Base-by-base conservation (phyloP, 192 early-diverging fungal species). In the Rhizophagus sp. region DNA sequence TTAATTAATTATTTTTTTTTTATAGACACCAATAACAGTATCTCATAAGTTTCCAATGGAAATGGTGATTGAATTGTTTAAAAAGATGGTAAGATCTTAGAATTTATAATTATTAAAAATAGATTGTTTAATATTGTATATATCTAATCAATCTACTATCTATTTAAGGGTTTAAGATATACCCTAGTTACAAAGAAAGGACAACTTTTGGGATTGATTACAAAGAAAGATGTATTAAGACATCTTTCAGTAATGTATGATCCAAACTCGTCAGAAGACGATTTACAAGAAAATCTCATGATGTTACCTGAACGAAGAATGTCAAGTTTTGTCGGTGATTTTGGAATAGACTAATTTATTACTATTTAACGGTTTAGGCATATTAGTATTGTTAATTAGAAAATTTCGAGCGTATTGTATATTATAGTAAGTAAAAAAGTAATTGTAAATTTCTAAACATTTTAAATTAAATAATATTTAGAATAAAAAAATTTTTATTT, bases 191-290 rank as follows among this genome's bases (percentile, higher is more conserved):
- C 89, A 1, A 87, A 91, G 76, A 86, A 90, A 66, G 91, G 88
- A 6, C 79, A 84, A 44, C 78, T 93, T 33, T 81, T 90, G 2
- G 92, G 92, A 19, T 81, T 93, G 36, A 91, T 93, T 73, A 93
- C 92, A 3, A 93, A 93, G 67, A 93, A 93, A 83, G 91, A 92
- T 72, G 86, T 93, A 47, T 80, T 93, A 64, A 84, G 88, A 52
- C 84, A 90, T 78, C 36, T 88, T 44, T 79, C 83, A 10, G 79
- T 80, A 13, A 83, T 86, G 25, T 78, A 82, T 62, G 79, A 82
- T 69, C 82, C 85, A 19, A 72, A 61, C 24, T 19, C 33, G 2
- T 62, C 41, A 22, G 49, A 77, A 25, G 75, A 77, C 4, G 75
- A 77, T 64, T 44, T 34, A 50, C 47, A 68, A 12, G 76, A 78